Conservation (phyloP, 345 rosid species). For the Alliaria petiolata region DNA sequence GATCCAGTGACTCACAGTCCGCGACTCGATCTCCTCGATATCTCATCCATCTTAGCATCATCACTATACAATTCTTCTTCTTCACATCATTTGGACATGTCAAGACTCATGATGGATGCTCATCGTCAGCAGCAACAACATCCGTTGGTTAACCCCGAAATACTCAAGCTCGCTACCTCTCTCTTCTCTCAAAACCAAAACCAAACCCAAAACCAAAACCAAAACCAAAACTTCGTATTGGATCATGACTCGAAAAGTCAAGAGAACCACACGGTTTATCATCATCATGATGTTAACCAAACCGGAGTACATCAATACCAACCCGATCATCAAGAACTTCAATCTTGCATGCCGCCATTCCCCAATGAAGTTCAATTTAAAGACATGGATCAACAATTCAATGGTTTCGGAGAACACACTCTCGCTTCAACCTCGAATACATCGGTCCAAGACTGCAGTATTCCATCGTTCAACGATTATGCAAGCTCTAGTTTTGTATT, state of each 20-base stretch:
- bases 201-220: slow-evolving; percentile 27
- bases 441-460: slow-evolving; percentile 31
- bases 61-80: slow-evolving; percentile 46
- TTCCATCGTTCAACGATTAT: slow-evolving; percentile 35
- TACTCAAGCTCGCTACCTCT: slow-evolving; percentile 33
- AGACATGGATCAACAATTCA: neutral
- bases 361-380: slow-evolving; percentile 31
- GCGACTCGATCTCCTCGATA: slow-evolving; percentile 65
- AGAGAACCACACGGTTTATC: neutral
- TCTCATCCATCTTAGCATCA: slow-evolving; percentile 54
- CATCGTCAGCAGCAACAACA: slow-evolving; percentile 31
- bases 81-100: slow-evolving; percentile 40
- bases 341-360: slow-evolving; percentile 33
- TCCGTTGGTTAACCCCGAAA: slow-evolving; percentile 29
- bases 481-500: slow-evolving; percentile 3
- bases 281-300: slow-evolving; percentile 21
- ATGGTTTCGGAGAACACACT: slow-evolving; percentile 23
- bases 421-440: slow-evolving; percentile 18
- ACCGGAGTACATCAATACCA: slow-evolving; percentile 13
- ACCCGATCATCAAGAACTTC: slow-evolving; percentile 39
- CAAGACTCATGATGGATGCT: slow-evolving; percentile 44
- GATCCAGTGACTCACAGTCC: slow-evolving; percentile 85
- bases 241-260: neutral
- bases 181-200: slow-evolving; percentile 29
- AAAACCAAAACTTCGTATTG: neutral